A percentile compares a stretch with the other conserved stretches of the same genome.
phyloP scores from a whole-genome alignment of 257 asterid genomes.

The Catharanthus roseus region DNA sequence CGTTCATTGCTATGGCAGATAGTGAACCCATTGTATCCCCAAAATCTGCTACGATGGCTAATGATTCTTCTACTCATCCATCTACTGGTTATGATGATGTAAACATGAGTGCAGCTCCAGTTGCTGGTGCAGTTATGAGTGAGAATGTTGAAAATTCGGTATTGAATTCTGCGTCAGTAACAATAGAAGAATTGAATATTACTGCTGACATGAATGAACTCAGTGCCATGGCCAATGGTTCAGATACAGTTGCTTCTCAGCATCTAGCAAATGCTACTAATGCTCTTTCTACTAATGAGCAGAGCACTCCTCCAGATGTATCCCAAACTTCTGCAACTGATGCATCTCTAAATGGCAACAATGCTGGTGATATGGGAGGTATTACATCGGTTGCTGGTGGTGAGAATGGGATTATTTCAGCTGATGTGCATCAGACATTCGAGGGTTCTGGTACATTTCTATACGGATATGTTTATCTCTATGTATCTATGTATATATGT shows the following conservation, averaged over 20 bases:
- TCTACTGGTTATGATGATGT: constrained; percentile 18
- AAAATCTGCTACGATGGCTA: constrained; percentile 15
- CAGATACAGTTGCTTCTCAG: constrained; percentile 30
- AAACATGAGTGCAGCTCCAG: constrained; percentile 10
- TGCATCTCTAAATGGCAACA: constrained; percentile 43
- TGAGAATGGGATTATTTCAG: constrained; percentile 58
- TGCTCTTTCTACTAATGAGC: constrained; percentile 30
- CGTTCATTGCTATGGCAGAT: constrained; percentile 22
- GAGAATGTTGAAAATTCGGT: constrained; percentile 17
- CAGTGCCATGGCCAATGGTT: constrained; percentile 25
- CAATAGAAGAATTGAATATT: constrained; percentile 12
- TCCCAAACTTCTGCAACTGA: constrained; percentile 41
- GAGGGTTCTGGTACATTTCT: constrained; percentile 61
- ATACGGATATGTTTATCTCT: constrained; percentile 3
- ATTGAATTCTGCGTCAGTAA: constrained; percentile 10
- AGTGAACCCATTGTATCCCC: constrained; percentile 25
- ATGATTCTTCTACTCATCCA: constrained; percentile 13
- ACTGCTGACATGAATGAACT: constrained; percentile 10
- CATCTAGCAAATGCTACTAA: constrained; percentile 28
- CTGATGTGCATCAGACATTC: constrained; percentile 52
- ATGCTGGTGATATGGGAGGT: constrained; percentile 36
- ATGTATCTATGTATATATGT: not conserved
- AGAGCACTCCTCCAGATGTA: constrained; percentile 32
- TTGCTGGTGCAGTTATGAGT: constrained; percentile 8
- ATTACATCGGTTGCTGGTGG: constrained; percentile 27